A percentile compares a stretch with the other conserved stretches of the same genome.
phyloP scores from a whole-genome alignment of 1,284 basidiomycete species.

The Tylopilus orsonianus region DNA sequence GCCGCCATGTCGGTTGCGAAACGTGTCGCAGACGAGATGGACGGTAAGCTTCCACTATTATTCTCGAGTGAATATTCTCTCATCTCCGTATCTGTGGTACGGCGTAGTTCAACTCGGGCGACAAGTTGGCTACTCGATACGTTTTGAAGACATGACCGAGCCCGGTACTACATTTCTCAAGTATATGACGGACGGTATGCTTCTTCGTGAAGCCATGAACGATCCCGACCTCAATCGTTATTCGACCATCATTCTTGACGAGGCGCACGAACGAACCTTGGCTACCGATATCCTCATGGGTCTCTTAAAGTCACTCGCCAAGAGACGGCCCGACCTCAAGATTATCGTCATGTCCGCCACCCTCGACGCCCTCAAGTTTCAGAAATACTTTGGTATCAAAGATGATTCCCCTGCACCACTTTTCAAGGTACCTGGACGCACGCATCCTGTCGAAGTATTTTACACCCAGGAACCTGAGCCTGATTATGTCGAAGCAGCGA shows the following conservation, averaged over 20 bases:
- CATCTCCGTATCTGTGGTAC: conserved; percentile 3
- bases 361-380: conserved; percentile 95
- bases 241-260: conserved; percentile 97
- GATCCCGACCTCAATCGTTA: conserved; percentile 89
- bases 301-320: conserved; percentile 75
- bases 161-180: conserved; percentile 90
- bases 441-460: conserved; percentile 95
- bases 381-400: conserved; percentile 86
- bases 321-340: conserved; percentile 86
- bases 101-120: conserved; percentile 80
- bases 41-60: conserved; percentile 54
- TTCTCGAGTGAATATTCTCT: not conserved
- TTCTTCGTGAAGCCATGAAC: conserved; percentile 96
- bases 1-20: conserved; percentile 98
- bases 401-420: conserved; percentile 68
- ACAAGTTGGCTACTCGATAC: conserved; percentile 97
- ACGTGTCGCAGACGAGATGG: conserved; percentile 98
- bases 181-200: conserved; percentile 99
- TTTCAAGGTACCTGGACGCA: conserved; percentile 95
- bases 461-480: conserved; percentile 96
- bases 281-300: conserved; percentile 99
- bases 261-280: conserved; percentile 97
- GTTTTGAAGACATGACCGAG: conserved; percentile 98
- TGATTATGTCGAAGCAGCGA: conserved; percentile 97
- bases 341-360: conserved; percentile 99